Base-by-base conservation (phyloP, 352 stramenopile genomes). In the Thraustochytrium striatum region DNA sequence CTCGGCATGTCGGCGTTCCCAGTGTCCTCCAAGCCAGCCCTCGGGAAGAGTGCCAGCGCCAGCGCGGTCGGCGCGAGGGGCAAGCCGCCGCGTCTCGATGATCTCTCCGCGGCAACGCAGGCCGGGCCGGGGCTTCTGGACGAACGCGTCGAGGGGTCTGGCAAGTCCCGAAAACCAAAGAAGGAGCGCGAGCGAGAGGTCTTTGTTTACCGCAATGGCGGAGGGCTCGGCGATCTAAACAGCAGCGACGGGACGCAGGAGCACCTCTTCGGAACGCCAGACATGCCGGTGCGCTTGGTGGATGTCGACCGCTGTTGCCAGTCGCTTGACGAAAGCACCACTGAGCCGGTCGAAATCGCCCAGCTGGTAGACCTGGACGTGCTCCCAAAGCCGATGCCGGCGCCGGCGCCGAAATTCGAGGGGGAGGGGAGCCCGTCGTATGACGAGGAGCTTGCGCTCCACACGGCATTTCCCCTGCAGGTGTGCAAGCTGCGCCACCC, bases 301-400 rank as follows among this genome's bases (percentile, higher is more conserved):
- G 65, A 75, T n/a, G 44, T 30, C 33, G 65, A 75, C 32, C 21
- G 58, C 3, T 75, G 65, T 43, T 21, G n/a, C 0, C 35, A 61
- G 28, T 21, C 2, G 3, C 44, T 62, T 30, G 65, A 75, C 7
- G 61, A 70, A 11, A 25, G 30, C 2, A 32, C 52, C 11, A 61
- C 65, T 2, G 41, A 43, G 11, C 11, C 52, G 25, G 33, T 75
- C 35, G 65, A 75, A 21, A 43, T 61, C 3, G 58, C 65, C 7
- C 65, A 75, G 65, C 65, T 75, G 30, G 65, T 75, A 5, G 65
- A 75, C 35, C 44, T 75, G 58, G 65, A 75, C 1, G 16, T 75
- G 21, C 30, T 61, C 2, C 65, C 65, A 8, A 72, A 61, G 36
- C 43, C 21, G 19, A 30, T 75, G 21, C 52, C 21, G 0, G 44